Base-by-base conservation (phyloP, 2,329 filamentous ascomycete genomes). In the Arthrobotrys musiformis region DNA sequence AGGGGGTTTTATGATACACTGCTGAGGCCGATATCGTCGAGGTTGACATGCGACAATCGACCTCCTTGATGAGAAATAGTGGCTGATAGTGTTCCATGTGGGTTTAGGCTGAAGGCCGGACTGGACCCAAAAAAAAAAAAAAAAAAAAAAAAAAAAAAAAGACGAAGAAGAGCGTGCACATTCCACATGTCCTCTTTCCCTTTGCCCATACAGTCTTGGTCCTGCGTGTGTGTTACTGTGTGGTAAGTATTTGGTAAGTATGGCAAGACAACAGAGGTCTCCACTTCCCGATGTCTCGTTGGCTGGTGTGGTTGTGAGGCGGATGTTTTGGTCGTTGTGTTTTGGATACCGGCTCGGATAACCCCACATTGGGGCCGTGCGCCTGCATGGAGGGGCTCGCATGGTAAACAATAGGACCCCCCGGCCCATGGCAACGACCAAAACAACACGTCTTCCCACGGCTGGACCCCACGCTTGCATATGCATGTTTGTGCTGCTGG, bases 371-470 rank as follows among this genome's bases (percentile, higher is more conserved):
- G 33, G 24, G 64, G 46, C 35, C 58, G 48, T 40, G 48, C 42
- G 28, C 52, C 33, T 68, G 37, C 30, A 60, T 66, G 64, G 64
- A 69, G 72, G 72, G 72, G 72, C 28, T 66, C 40, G 64, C 46
- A 70, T 46, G 33, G 68, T 72, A 72, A 63, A 72, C 44, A 72
- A 72, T 33, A 22, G 52, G 37, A 48, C 42, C 54, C 42, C 54
- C 62, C 30, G 62, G 26, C 8, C 15, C 44, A 56, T 76, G 64
- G 72, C 66, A 70, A 76, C 72, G 26, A 50, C 40, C 46, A 63
- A 76, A 76, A 76, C 72, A 76, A 76, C 72, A 70, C 72, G 72
- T 76, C 72, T 70, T 70, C 72, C 72, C n/a, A 52, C 46, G 61
- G 46, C 50, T 54, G 30, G 50, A 48, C 62, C 70, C 61, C 70